Evolutionary conservation across 164 flowering plant genomes (phyloP).

Genomic region (Tetrastigma voinierianum): DNA sequence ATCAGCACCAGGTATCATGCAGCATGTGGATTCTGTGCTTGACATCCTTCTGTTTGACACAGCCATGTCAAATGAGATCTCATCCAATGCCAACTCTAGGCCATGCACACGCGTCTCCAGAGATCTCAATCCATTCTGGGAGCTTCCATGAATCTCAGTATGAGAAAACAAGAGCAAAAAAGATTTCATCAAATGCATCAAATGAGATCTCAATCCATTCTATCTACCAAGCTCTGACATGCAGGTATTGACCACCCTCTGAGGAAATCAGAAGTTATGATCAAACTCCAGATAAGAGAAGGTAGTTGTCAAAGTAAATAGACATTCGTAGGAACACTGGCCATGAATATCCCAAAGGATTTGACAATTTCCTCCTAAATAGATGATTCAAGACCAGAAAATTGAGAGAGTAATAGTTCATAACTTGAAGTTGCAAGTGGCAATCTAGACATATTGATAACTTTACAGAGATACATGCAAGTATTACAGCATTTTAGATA

Average conservation of each 20-base stretch:
- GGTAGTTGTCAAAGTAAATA: background rate
- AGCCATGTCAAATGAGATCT: conserved; percentile 80
- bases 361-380: conserved; percentile 12
- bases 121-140: conserved; percentile 75
- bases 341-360: no score
- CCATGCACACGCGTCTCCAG: conserved; percentile 93
- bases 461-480: no score
- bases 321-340: no score
- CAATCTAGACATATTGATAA: no score
- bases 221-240: conserved; percentile 10
- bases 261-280: conserved; percentile 1
- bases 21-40: conserved; percentile 48
- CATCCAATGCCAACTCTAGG: conserved; percentile 78
- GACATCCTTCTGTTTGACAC: conserved; percentile 62
- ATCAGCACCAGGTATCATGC: conserved; percentile 76
- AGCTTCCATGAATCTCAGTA: conserved; percentile 71
- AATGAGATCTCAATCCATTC: no score
- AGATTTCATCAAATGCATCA: background rate
- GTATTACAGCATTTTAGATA: no score
- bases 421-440: no score
- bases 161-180: background rate
- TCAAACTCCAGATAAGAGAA: conserved; percentile 1
- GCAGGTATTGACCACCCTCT: background rate
- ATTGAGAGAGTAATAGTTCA: no score
- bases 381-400: no score